Evolutionary conservation across 2,329 filamentous ascomycete genomes (phyloP), one percentile per base, ranked within the genome.

Genomic region (Pochonia chlamydosporia): DNA sequence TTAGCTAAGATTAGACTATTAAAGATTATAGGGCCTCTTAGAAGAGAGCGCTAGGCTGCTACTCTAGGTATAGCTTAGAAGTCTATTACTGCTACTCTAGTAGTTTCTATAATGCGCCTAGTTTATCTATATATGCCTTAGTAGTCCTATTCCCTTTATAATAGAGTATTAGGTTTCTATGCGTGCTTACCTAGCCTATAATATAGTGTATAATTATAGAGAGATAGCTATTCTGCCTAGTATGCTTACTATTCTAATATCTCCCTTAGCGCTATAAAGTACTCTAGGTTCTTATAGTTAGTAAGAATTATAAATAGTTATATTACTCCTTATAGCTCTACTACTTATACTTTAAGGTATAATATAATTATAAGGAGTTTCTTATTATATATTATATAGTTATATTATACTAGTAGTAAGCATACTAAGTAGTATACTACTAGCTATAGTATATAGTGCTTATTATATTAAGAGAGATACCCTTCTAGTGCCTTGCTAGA

Each of bases 361-460:
- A 44, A 33, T n/a, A 53, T 47, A 11, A 50, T 46, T 24, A 35
- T 31, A 37, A 50, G 30, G 42, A 50, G 20, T 26, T 53, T 25
- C 33, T 49, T 43, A 46, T 50, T 49, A 48, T 45, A 46, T 10
- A 48, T 50, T 35, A 41, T 50, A 50, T 50, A 53, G 31, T 50
- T 50, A 18, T 44, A 31, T 23, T 53, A 11, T 46, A 42, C 39
- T 26, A 37, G 3, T 16, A 40, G 25, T 31, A 43, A 30, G 6
- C 47, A 37, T 18, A 18, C 20, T 24, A 41, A 47, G 21, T 48
- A 48, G 26, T 46, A 49, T 10, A 31, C 18, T 44, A 46, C 40
- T 31, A 45, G 23, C 7, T 49, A 44, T 41, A 47, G 35, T 18
- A 49, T 49, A 8, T 24, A 25, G 13, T 47, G 23, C 14, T 47